Percentiles rank a stretch among this genome's conserved stretches.
These are phyloP conservation scores for Lasiodiplodia theobromae DNA, from an alignment of 2,329 filamentous ascomycete genomes.

Conservation along the genomic window DNA sequence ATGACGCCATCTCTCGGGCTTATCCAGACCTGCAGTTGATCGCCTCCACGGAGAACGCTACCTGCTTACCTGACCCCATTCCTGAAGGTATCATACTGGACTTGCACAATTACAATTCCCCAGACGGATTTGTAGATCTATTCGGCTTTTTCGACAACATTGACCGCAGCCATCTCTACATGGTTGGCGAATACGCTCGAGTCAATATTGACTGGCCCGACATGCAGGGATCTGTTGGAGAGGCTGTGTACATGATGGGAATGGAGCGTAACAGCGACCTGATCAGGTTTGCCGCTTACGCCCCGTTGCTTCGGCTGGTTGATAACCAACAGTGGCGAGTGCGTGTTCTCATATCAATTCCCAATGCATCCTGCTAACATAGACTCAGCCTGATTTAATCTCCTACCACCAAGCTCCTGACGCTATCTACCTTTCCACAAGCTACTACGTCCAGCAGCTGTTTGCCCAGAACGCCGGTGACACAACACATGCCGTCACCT, in stretches of 20 bases:
- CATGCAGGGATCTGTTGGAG: conserved; percentile 54
- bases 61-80: conserved; percentile 32
- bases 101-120: conserved; percentile 54
- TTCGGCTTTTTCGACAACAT: conserved; percentile 52
- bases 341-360: too few relatives aligned
- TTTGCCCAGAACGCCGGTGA: conserved; percentile 9
- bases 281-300: conserved; percentile 41
- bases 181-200: conserved; percentile 24
- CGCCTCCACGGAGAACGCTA: conserved; percentile 50
- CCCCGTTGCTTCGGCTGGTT: conserved; percentile 19
- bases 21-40: conserved; percentile 67
- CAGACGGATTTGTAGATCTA: conserved; percentile 54
- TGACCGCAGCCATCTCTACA: conserved; percentile 4
- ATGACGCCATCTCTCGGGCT: conserved; percentile 63
- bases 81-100: conserved; percentile 51
- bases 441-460: conserved; percentile 26
- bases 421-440: background rate
- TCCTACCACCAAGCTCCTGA: background rate
- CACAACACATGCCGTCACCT: background rate
- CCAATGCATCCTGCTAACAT: too few relatives aligned
- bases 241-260: conserved; percentile 70
- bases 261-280: conserved; percentile 70
- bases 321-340: conserved; percentile 25
- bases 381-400: background rate
- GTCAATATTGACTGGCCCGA: too few relatives aligned